A percentile compares a stretch with the other conserved stretches of the same genome.
phyloP scores from a whole-genome alignment of 2,329 filamentous ascomycete genomes.

The Fusarium chaquense region DNA sequence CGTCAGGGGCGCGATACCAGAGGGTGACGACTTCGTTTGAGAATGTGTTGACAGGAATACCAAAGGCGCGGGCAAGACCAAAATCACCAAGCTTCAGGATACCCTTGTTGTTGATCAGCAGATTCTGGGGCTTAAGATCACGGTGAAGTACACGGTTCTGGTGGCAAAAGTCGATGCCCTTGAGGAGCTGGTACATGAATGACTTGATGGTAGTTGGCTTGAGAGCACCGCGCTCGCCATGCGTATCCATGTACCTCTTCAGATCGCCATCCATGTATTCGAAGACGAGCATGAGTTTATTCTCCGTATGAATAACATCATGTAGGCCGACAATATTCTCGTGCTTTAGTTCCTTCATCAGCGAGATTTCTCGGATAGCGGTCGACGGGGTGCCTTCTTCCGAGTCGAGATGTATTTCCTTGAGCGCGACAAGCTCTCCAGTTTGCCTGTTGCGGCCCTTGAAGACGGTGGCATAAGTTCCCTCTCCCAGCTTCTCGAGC shows the following conservation, averaged over 20 bases:
- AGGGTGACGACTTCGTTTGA: conserved; percentile 97
- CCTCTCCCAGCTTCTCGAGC: conserved; percentile 98
- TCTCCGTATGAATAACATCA: conserved; percentile 99
- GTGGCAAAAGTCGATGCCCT: conserved; percentile 97
- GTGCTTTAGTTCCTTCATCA: conserved; percentile 99
- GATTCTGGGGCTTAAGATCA: conserved; percentile 95
- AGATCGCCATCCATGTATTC: conserved; percentile 99
- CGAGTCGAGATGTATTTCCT: conserved; percentile 98
- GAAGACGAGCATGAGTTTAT: conserved; percentile 99
- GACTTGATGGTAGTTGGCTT: conserved; percentile 95
- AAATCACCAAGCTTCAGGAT: conserved; percentile 95
- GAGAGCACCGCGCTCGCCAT: conserved; percentile 88
- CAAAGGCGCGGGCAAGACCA: conserved; percentile 91
- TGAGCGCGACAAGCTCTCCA: conserved; percentile 94
- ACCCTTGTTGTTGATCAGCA: conserved; percentile 93
- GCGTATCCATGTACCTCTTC: conserved; percentile 98
- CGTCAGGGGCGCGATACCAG: conserved; percentile 97
- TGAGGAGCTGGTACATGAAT: conserved; percentile 98
- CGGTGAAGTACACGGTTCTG: conserved; percentile 96
- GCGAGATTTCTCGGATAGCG: conserved; percentile 96
- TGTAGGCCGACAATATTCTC: conserved; percentile 97
- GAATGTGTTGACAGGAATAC: conserved; percentile 97
- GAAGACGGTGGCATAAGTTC: conserved; percentile 99
- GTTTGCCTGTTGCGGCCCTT: conserved; percentile 98
- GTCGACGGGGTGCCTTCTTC: conserved; percentile 98